Conservation (phyloP, 2,329 filamentous ascomycete genomes). For the Phialophora expanda region DNA sequence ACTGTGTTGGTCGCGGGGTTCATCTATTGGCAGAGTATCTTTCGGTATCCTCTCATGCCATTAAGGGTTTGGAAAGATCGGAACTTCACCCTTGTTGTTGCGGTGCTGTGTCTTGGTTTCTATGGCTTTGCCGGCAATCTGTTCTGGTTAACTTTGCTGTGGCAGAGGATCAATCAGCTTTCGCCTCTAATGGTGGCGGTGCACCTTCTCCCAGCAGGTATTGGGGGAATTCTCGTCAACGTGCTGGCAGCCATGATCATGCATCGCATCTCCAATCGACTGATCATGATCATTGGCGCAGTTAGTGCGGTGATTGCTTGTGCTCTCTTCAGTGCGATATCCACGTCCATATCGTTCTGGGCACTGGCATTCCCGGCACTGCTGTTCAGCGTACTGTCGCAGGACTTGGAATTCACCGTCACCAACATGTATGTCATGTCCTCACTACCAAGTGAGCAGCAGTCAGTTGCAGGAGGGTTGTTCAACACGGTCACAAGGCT, state of each 20-base stretch:
- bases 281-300: conserved; percentile 63
- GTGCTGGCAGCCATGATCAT: conserved; percentile 66
- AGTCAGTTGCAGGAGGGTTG: conserved; percentile 70
- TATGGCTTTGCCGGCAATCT: conserved; percentile 65
- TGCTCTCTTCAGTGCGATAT: conserved; percentile 64
- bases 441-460: conserved; percentile 65
- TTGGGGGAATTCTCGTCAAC: conserved; percentile 68
- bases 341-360: conserved; percentile 65
- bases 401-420: conserved; percentile 73
- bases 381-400: conserved; percentile 66
- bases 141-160: conserved; percentile 70
- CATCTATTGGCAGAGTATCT: conserved; percentile 66
- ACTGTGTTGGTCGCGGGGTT: conserved; percentile 62
- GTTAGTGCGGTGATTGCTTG: conserved; percentile 51
- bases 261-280: conserved; percentile 67
- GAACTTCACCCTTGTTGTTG: conserved; percentile 68
- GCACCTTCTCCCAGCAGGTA: conserved; percentile 68
- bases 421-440: conserved; percentile 76
- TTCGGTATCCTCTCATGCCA: conserved; percentile 57
- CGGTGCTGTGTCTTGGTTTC: conserved; percentile 64
- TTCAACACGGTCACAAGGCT: conserved; percentile 70
- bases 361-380: conserved; percentile 67
- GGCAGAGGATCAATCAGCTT: conserved; percentile 63
- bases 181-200: conserved; percentile 65
- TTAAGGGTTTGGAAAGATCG: conserved; percentile 60